Base-by-base conservation (phyloP, 768 basidiomycete species). In the Amanita rimosa region DNA sequence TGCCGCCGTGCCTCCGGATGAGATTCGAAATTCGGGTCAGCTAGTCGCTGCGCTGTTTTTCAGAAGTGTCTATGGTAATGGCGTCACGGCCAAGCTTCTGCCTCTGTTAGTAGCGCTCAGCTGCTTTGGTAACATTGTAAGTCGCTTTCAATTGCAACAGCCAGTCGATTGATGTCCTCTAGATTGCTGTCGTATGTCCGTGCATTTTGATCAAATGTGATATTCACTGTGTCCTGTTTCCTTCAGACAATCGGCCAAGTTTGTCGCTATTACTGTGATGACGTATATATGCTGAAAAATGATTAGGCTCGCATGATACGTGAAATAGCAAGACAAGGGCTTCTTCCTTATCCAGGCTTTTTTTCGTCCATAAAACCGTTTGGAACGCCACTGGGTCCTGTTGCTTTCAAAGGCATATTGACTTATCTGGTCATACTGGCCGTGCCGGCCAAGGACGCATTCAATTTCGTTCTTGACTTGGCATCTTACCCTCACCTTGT, bases 301-400 rank as follows among this genome's bases (percentile, higher is more conserved):
- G 72, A 1, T 8, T n/a, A 45, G 58, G 62, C 71, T 11, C 67
- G 75, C 34, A 60, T 75, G 40, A 62, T 76, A 24, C 68, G 74
- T 19, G 76, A 78, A 58, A 64, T 74, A 27, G 75, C 70, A 11
- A 64, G 76, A 42, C 74, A 77, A 61, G 75, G 75, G 9, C 60
- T 78, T 4, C 60, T 78, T 14, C 76, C 76, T 0, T 75, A 64
- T 43, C 66, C 73, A 2, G 59, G 55, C 4, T 70, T 76, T 58
- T 76, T 73, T 56, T 65, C 71, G 2, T 71, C 71, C 2, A 74
- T 67, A 7, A 61, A 64, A 42, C 74, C 75, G 3, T 74, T 76
- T 46, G 71, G 69, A 26, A 74, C 75, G 1, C 75, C 76, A 2
- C 54, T 68, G 4, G 71, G 63, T 1, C 71, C 74, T 5, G 64